A percentile compares a stretch with the other conserved stretches of the same genome.
phyloP scores from a whole-genome alignment of 2,329 filamentous ascomycete species.

The Rasamsonia emersonii region DNA sequence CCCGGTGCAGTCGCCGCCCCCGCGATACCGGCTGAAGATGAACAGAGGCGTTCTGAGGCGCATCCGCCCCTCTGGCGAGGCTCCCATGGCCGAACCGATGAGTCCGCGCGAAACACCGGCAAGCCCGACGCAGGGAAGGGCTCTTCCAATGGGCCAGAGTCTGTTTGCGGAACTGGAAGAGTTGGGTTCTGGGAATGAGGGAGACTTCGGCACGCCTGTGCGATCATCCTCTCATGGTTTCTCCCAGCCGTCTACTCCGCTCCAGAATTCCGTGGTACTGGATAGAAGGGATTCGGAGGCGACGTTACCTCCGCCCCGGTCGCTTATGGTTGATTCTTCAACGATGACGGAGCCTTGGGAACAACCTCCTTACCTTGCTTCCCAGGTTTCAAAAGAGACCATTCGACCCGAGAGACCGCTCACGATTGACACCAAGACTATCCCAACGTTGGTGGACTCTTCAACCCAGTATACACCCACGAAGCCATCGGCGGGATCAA shows the following conservation, averaged over 20 bases:
- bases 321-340: slow-evolving; percentile 50
- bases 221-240: slow-evolving; percentile 18
- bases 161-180: slow-evolving; percentile 86
- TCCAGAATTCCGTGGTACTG: slow-evolving; percentile 19
- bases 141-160: slow-evolving; percentile 58
- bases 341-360: slow-evolving; percentile 56
- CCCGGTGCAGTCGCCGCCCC: slow-evolving; percentile 53
- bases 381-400: too few relatives aligned
- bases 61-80: slow-evolving; percentile 43
- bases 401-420: too few relatives aligned
- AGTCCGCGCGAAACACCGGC: too few relatives aligned
- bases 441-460: slow-evolving; percentile 26
- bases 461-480: slow-evolving; percentile 37
- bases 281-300: slow-evolving; percentile 25
- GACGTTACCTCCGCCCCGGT: slow-evolving; percentile 16
- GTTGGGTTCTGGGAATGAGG: slow-evolving; percentile 63
- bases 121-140: slow-evolving; percentile 32
- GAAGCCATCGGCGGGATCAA: slow-evolving; percentile 13
- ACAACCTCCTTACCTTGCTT: too few relatives aligned
- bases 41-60: slow-evolving; percentile 56
- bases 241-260: slow-evolving; percentile 33
- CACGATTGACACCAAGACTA: slow-evolving; percentile 11
- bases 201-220: slow-evolving; percentile 44
- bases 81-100: slow-evolving; percentile 32
- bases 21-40: slow-evolving; percentile 63